Evolutionary conservation across 768 basidiomycete genomes (phyloP), one percentile per base, ranked within the genome.

Genomic region (Gyrodon lividus): DNA sequence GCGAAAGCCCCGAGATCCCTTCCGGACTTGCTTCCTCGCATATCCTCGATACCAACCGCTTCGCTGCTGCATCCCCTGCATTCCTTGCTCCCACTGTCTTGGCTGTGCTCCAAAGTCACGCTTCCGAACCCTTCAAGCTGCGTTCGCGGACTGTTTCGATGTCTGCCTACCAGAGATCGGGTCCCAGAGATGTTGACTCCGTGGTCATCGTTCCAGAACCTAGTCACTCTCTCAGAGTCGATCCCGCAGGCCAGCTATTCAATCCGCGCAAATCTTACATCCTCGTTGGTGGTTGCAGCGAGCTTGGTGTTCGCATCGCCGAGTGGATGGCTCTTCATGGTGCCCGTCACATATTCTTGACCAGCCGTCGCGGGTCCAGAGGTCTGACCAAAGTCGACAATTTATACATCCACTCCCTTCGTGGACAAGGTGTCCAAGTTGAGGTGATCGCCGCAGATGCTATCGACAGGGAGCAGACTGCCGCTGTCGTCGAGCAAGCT

Each of bases 251-350:
- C 14, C 62, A 68, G 43, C 51, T 71, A 12, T 70, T 71, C 43
- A 52, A 70, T 40, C 61, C 69, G 17, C 58, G 60, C 56, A 61
- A 61, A 24, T 61, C 60, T 6, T 61, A 62, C 42, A 46, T 61
- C 3, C 60, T 61, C 3, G 43, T 61, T 4, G 60, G 60, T 14
- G 60, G 60, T 12, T 59, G 60, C 23, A 61, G 60, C 12, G 60
- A 61, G 10, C 60, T 61, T 10, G 60, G 60, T n/a, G 60, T 61
- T 10, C 59, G 60, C 24, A 59, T 71, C 14, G 59, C 69, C 5
- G 58, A 67, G 23, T 71, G 70, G 70, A 72, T 71, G 70, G 62
- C 51, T 5, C 51, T 56, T 16, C 70, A 52, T 7, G 69, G 69
- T 34, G 70, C 70, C 34, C 64, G 67, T 20, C 64, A 66, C 22